These are phyloP conservation scores for Acacia acuminata DNA, from an alignment of 306 rosid genomes.

Conservation along the genomic window DNA sequence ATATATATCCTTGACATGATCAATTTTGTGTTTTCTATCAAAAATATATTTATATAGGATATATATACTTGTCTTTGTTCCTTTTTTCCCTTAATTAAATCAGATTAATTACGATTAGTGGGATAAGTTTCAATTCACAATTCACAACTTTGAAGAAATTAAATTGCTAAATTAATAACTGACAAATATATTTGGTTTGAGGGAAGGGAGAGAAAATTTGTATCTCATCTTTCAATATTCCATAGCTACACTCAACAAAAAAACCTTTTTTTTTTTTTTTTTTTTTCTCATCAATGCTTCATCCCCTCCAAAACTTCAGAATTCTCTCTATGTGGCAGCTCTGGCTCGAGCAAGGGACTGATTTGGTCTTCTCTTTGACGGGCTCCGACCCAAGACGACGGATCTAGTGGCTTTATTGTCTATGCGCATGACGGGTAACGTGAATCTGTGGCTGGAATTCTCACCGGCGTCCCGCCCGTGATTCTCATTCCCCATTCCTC, in stretches of 20 bases:
- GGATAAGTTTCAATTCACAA: background rate
- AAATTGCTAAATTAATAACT: background rate
- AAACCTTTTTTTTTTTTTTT: too few relatives aligned
- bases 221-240: too few relatives aligned
- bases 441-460: constrained; percentile 53
- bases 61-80: too few relatives aligned
- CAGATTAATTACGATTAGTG: background rate
- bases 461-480: constrained; percentile 58
- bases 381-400: constrained; percentile 55
- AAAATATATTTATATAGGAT: background rate
- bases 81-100: background rate
- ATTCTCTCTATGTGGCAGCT: constrained; percentile 24
- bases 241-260: too few relatives aligned
- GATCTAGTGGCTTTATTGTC: constrained; percentile 44
- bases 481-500: constrained; percentile 35
- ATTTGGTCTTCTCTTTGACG: constrained; percentile 54
- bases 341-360: constrained; percentile 54
- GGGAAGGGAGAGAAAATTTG: too few relatives aligned
- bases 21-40: background rate
- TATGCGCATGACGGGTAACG: constrained; percentile 60
- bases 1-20: background rate
- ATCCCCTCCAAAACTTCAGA: too few relatives aligned
- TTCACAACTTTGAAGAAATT: background rate
- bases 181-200: too few relatives aligned
- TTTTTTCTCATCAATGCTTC: too few relatives aligned